Evolutionary conservation across 2,329 filamentous ascomycete genomes (phyloP).

Genomic region (Aspergillus sp.): DNA sequence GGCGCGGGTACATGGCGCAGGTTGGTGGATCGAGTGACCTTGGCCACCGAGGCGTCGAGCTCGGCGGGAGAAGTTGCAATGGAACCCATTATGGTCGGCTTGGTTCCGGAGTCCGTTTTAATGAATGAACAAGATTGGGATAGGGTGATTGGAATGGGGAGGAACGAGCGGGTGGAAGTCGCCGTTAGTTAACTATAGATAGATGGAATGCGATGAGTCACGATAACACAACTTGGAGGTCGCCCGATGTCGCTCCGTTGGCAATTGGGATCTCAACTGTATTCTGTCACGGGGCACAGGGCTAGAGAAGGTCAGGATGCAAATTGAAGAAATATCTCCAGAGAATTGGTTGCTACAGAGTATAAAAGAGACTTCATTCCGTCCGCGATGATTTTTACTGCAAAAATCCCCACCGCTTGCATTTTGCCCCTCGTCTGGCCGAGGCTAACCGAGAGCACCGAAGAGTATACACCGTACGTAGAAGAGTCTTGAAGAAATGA

Average conservation of each 20-base stretch:
- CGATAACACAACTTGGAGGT: background rate
- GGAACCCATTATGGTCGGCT: constrained; percentile 29
- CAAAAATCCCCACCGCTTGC: constrained; percentile 1
- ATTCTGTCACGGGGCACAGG: background rate
- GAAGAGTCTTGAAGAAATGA: too few relatives aligned
- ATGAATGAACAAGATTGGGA: background rate
- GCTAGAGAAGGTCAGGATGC: background rate
- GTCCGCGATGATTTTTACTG: background rate
- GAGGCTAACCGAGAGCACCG: background rate
- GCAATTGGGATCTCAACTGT: background rate
- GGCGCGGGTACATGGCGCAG: constrained; percentile 38
- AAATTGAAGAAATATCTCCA: background rate
- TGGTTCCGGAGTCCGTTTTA: background rate
- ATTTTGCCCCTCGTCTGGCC: constrained; percentile 10
- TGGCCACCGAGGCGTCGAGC: constrained; percentile 41
- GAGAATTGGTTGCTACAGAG: background rate
- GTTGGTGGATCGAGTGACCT: constrained; percentile 37
- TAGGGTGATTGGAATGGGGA: background rate
- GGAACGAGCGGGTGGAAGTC: background rate
- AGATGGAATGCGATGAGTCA: constrained; percentile 7
- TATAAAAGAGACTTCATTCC: background rate
- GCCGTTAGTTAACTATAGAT: background rate
- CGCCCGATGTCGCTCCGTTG: background rate
- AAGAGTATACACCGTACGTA: background rate
- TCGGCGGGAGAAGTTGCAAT: constrained; percentile 30